A percentile compares a stretch with the other conserved stretches of the same genome.
These are phyloP conservation scores for Begonia masoniana DNA, from an alignment of 306 rosid species.

Conservation along the genomic window DNA sequence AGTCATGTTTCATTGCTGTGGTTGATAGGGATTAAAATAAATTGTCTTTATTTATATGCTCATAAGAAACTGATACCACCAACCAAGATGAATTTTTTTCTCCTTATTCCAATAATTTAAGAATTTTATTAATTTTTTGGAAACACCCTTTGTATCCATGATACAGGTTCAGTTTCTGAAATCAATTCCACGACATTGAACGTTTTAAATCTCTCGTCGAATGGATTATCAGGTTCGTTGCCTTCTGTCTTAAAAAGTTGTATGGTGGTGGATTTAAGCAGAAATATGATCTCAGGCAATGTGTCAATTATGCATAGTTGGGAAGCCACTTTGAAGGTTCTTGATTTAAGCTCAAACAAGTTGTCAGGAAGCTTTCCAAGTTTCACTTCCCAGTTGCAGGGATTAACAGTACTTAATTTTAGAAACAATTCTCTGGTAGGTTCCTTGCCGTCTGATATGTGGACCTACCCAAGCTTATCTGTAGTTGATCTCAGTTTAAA, in stretches of 20 bases:
- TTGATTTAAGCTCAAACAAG: constrained; percentile 74
- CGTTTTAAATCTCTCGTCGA: constrained; percentile 62
- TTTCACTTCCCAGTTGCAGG: constrained; percentile 25
- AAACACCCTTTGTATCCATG: neutral
- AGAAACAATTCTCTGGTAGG: constrained; percentile 43
- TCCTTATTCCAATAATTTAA: neutral
- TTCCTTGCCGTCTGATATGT: constrained; percentile 51
- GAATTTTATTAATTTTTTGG: neutral
- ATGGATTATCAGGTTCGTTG: constrained; percentile 51
- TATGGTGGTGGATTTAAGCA: constrained; percentile 1
- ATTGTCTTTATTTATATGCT: too few species aligned
- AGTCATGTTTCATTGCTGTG: too few species aligned
- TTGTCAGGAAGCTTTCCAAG: constrained; percentile 54
- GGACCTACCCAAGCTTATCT: constrained; percentile 39
- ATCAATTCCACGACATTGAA: constrained; percentile 63
- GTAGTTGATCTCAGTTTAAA: constrained; percentile 72
- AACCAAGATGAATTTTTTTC: too few species aligned
- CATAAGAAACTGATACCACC: too few species aligned
- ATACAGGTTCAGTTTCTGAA: constrained; percentile 63
- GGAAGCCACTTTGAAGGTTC: constrained; percentile 56
- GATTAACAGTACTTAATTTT: constrained; percentile 27
- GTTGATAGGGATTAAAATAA: too few species aligned
- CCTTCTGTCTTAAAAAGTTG: neutral
- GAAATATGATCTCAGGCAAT: constrained; percentile 11
- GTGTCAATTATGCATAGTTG: constrained; percentile 50